Conservation (phyloP, 2,329 filamentous ascomycete genomes). For the Daldinia sp. region DNA sequence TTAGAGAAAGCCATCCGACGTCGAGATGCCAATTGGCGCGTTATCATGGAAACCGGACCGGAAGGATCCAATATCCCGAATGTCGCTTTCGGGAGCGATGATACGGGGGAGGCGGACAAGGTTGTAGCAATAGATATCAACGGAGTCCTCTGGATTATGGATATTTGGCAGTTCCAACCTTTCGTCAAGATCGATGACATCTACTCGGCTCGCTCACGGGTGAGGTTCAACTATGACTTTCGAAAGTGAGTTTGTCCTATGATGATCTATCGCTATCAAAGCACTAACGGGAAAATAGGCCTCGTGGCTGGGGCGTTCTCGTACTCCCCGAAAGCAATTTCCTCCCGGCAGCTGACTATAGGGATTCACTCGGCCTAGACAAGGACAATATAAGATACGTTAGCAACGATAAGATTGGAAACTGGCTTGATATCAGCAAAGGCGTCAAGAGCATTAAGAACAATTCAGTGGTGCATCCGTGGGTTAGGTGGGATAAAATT, state of each 20-base stretch:
- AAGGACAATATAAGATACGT: conserved; percentile 42
- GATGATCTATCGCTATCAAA: not conserved
- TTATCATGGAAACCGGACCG: conserved; percentile 59
- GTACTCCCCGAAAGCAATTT: conserved; percentile 61
- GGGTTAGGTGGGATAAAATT: conserved; percentile 38
- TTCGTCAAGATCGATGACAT: conserved; percentile 38
- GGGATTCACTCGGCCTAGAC: conserved; percentile 51
- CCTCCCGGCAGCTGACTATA: conserved; percentile 47
- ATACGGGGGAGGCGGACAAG: conserved; percentile 61
- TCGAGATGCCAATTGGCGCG: conserved; percentile 63
- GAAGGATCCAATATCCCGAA: conserved; percentile 64
- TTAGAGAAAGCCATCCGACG: conserved; percentile 54
- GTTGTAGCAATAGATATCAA: conserved; percentile 65
- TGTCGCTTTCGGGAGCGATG: conserved; percentile 63
- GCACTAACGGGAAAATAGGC: conserved; percentile 42
- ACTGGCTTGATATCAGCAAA: conserved; percentile 47
- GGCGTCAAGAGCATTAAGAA: conserved; percentile 43
- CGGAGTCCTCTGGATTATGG: conserved; percentile 62
- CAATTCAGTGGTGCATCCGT: conserved; percentile 47
- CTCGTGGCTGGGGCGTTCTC: conserved; percentile 63
- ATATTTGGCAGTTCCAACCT: conserved; percentile 61
- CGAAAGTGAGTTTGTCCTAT: conserved; percentile 30
- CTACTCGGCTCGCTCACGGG: conserved; percentile 27
- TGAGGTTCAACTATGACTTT: conserved; percentile 3
- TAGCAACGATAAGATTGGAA: conserved; percentile 35